Percentiles rank a stretch among this genome's conserved stretches.
phyloP scores from a whole-genome alignment of 1,284 basidiomycete genomes.

The Ceratobasidium sp. region DNA sequence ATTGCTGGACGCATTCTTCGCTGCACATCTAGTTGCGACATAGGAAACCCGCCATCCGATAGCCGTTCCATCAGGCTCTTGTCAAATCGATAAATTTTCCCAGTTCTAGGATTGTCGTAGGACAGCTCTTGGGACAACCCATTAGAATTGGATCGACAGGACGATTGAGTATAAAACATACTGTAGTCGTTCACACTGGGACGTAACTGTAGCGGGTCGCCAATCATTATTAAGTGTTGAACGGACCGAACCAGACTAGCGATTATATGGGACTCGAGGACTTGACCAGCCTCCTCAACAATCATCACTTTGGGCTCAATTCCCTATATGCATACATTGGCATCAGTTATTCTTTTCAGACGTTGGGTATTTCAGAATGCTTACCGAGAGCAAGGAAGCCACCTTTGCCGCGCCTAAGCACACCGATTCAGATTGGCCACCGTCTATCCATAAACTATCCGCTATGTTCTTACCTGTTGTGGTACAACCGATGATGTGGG shows the following conservation, averaged over 20 bases:
- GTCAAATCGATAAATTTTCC: constrained; percentile 63
- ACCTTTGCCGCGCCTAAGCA: constrained; percentile 71
- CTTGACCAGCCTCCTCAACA: constrained; percentile 80
- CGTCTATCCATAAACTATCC: too few species aligned
- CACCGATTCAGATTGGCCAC: too few species aligned
- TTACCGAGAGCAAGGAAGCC: constrained; percentile 65
- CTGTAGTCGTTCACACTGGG: constrained; percentile 72
- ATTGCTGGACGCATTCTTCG: constrained; percentile 61
- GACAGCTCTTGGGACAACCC: constrained; percentile 59
- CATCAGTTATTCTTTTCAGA: not conserved
- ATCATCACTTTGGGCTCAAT: constrained; percentile 65
- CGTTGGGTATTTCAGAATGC: constrained; percentile 34
- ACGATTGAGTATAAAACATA: constrained; percentile 52
- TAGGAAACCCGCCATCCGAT: constrained; percentile 60
- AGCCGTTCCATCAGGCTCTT: constrained; percentile 72
- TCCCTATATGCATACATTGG: constrained; percentile 54
- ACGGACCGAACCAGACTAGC: constrained; percentile 52
- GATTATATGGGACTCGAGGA: constrained; percentile 76
- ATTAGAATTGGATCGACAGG: not conserved
- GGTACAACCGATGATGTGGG: constrained; percentile 75
- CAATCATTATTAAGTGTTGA: constrained; percentile 72
- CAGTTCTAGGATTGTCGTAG: constrained; percentile 63
- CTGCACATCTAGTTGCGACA: constrained; percentile 62
- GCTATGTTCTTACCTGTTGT: constrained; percentile 63
- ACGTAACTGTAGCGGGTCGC: constrained; percentile 74